Conservation (phyloP, 1,139 yeast genomes). For the Protomyces macrosporus region DNA sequence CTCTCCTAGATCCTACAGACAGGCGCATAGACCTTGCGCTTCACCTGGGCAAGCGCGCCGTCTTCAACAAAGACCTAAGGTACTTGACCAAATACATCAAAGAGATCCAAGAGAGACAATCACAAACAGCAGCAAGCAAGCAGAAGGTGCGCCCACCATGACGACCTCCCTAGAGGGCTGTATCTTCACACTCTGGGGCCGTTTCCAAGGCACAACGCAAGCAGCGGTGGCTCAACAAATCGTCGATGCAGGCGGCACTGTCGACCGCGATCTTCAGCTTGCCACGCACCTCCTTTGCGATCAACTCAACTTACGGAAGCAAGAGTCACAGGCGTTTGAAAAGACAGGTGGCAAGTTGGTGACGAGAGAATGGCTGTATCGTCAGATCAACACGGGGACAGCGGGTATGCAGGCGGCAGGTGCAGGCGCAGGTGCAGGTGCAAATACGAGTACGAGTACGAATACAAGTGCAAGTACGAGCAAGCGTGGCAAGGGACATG, state of each 20-base stretch:
- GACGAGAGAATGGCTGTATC: not conserved
- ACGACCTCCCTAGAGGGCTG: not conserved
- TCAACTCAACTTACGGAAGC: not conserved
- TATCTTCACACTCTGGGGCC: not conserved
- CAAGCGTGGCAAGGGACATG: too few relatives aligned
- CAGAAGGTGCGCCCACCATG: too few relatives aligned
- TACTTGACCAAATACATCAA: too few relatives aligned
- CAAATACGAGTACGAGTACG: too few relatives aligned
- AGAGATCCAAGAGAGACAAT: too few relatives aligned
- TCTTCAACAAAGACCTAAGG: too few relatives aligned
- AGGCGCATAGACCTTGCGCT: too few relatives aligned
- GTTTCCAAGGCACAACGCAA: not conserved
- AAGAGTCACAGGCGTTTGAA: not conserved
- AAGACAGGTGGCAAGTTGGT: not conserved
- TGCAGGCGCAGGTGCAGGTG: too few relatives aligned
- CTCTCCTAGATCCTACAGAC: too few relatives aligned
- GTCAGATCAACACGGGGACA: not conserved
- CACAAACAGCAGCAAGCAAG: not conserved
- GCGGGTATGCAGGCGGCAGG: too few relatives aligned
- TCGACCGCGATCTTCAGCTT: not conserved
- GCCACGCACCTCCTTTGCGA: not conserved
- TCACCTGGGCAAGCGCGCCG: too few relatives aligned
- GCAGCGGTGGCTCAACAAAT: not conserved
- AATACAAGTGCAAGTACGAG: too few relatives aligned
- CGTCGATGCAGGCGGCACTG: not conserved